These are phyloP conservation scores for Aspergillus pseudoviridinutans DNA, from an alignment of 2,329 filamentous ascomycete genomes.

Conservation along the genomic window DNA sequence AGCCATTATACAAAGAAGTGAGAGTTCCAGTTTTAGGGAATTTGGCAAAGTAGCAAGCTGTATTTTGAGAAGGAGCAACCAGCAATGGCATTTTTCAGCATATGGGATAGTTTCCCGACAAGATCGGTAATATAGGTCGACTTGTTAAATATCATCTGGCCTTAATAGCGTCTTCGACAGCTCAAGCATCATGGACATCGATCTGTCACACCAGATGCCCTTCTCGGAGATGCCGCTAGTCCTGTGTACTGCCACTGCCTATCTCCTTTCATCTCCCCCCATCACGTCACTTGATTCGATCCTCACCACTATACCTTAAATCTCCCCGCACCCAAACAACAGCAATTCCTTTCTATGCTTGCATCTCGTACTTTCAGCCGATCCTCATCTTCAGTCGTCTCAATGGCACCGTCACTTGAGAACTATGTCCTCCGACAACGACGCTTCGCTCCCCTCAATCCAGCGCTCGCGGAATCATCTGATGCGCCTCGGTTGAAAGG, in stretches of 20 bases:
- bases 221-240: background rate
- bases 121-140: too few relatives aligned
- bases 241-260: too few relatives aligned
- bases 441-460: slow-evolving; percentile 50
- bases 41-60: background rate
- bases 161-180: too few relatives aligned
- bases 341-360: background rate
- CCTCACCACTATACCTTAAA: background rate
- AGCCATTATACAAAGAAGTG: background rate
- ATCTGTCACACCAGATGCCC: background rate
- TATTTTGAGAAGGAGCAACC: background rate
- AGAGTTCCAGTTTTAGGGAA: background rate
- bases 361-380: background rate
- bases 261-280: background rate
- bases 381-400: background rate
- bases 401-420: slow-evolving; percentile 22
- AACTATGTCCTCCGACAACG: slow-evolving; percentile 30
- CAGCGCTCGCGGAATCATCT: slow-evolving; percentile 22
- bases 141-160: too few relatives aligned
- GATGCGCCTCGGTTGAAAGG: slow-evolving; percentile 49
- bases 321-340: background rate
- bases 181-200: too few relatives aligned
- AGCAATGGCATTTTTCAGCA: background rate
- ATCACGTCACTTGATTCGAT: background rate
- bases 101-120: too few relatives aligned